Conservation (phyloP, 2,329 filamentous ascomycete genomes). For the Colletotrichum lindemuthianum region DNA sequence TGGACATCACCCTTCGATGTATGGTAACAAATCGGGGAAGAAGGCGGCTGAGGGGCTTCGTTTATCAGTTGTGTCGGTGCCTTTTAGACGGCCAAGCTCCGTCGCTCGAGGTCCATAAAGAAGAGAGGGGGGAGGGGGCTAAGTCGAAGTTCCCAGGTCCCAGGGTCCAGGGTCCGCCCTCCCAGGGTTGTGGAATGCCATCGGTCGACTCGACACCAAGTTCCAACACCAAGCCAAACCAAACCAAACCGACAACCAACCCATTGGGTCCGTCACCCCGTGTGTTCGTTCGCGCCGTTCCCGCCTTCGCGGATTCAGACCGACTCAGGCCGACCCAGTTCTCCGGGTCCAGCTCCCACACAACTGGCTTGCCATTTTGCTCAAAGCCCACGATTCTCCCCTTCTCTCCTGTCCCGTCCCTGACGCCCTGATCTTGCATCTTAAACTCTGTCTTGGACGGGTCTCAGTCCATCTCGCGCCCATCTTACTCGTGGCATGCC, state of each 20-base stretch:
- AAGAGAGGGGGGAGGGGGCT: not conserved
- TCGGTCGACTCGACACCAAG: slow-evolving; percentile 17
- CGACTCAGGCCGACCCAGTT: slow-evolving; percentile 29
- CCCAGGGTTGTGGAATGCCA: slow-evolving; percentile 14
- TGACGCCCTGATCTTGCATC: slow-evolving; percentile 2
- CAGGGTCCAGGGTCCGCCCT: slow-evolving; percentile 25
- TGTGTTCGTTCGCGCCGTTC: slow-evolving; percentile 34
- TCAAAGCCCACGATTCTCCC: slow-evolving; percentile 9
- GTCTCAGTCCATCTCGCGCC: not conserved
- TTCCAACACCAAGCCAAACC: slow-evolving; percentile 5
- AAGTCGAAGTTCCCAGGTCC: slow-evolving; percentile 24
- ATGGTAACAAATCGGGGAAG: slow-evolving; percentile 32
- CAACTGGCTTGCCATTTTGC: not conserved
- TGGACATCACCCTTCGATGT: slow-evolving; percentile 6
- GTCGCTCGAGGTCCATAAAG: not conserved
- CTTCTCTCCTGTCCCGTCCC: not conserved
- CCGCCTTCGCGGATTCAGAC: slow-evolving; percentile 34
- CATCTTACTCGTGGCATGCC: not conserved
- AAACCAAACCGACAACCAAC: slow-evolving; percentile 24
- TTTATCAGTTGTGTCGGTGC: not conserved
- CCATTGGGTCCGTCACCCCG: slow-evolving; percentile 29
- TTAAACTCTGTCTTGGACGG: slow-evolving; percentile 19
- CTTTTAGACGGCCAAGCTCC: too few relatives aligned
- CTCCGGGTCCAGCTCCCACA: slow-evolving; percentile 16
- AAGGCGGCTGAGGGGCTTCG: slow-evolving; percentile 22